These are phyloP conservation scores for Chamaecyparis obtusa DNA, from an alignment of 75 land plant genomes.

Conservation along the genomic window DNA sequence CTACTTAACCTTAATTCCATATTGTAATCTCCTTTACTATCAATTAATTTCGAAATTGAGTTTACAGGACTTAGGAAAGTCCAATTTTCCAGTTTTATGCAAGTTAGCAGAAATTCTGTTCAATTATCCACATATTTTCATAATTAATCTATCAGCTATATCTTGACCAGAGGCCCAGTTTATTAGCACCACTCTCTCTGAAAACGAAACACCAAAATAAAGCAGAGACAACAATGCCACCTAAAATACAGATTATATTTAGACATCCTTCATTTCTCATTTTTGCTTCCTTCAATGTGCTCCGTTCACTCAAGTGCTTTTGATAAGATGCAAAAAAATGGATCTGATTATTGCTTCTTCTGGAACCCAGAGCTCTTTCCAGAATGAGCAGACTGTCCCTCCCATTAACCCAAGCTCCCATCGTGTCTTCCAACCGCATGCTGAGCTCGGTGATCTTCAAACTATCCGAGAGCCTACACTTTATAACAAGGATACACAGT, in stretches of 20 bases:
- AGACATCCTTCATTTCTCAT: neutral
- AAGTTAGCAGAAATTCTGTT: too few species aligned
- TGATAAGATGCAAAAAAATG: neutral
- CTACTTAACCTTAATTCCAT: too few species aligned
- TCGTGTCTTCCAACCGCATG: conserved; percentile 79
- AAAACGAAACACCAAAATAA: conserved; percentile 4
- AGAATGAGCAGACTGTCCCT: neutral
- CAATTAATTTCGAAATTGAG: too few species aligned
- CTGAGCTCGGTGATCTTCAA: conserved; percentile 21
- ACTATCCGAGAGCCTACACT: conserved; percentile 28
- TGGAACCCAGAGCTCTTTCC: neutral
- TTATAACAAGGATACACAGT: conserved; percentile 55
- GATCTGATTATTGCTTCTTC: conserved; percentile 1
- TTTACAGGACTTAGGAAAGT: too few species aligned
- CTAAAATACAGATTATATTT: conserved; percentile 8
- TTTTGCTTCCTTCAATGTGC: conserved; percentile 5
- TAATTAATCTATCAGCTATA: neutral
- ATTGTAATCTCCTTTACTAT: too few species aligned
- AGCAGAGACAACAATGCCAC: conserved; percentile 16
- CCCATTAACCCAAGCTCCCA: conserved; percentile 66
- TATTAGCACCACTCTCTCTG: neutral
- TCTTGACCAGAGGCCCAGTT: neutral
- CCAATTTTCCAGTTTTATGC: too few species aligned
- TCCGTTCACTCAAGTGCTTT: neutral
- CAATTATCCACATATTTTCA: too few species aligned